Evolutionary conservation across 768 basidiomycete species (phyloP), one percentile per base, ranked within the genome.

Genomic region (Lentinula guzmanii): DNA sequence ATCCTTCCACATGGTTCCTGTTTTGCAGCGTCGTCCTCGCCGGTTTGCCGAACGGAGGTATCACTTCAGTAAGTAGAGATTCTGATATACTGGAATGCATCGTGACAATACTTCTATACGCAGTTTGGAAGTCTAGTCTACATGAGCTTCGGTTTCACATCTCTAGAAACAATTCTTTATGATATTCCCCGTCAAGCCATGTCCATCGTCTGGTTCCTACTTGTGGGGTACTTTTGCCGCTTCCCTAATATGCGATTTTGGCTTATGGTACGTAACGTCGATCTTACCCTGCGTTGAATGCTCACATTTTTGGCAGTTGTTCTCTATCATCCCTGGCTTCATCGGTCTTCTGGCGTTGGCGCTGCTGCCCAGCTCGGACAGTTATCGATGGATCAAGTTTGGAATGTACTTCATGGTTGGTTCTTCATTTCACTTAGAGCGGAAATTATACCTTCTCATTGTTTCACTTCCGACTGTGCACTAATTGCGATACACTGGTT

Each of bases 361-460:
- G 34, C 46, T 62, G 13, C 56, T 62, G 1, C 61, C 61, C 24
- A 16, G 13, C n/a, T 46, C 39, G 6, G 50, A 24, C 4, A 8
- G 21, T n/a, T 62, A 18, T 28, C 33, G 61, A n/a, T 62, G 61
- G 61, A 58, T 62, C 56, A 62, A 62, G 31, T 62, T 48, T n/a
- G 61, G 61, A 33, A 62, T 62, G 61, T 62, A 58, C 50, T 52
- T 62, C 33, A 62, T 62, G 61, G 61, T 61, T 4, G 21, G 61
- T 42, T 31, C 31, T 42, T 31, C 16, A n/a, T 43, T 53, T 33
- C 39, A 8, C 21, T 35, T 16, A 18, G 21, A 24, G 28, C 43
- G 41, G 24, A 11, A 21, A 46, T 46, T 10, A 15, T 34, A 24
- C 35, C 10, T 34, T 34, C 10, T 48, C 42, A 34, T 42, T 11